Evolutionary conservation across 2,329 filamentous ascomycete genomes (phyloP), one percentile per base, ranked within the genome.

Genomic region (Talaromyces islandicus): DNA sequence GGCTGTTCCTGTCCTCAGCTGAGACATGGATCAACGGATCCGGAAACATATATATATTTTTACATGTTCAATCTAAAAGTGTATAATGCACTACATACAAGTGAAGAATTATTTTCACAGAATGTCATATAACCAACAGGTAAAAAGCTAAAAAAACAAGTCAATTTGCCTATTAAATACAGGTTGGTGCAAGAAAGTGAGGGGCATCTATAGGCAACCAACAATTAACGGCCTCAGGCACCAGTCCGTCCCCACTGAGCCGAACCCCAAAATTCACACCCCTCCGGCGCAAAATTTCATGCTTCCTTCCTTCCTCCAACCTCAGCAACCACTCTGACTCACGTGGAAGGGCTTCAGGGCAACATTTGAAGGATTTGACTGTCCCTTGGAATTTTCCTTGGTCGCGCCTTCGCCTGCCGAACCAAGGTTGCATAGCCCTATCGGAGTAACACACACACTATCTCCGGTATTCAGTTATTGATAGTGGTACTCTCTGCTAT

Each of bases 251-350:
- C 59, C 59, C 59, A 52, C 43, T 19, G 19, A 46, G 43, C 19
- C 59, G 53, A 52, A 9, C 41, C 17, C 59, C 59, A 58, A 61
- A 61, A 61, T 58, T 61, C 59, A 55, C 55, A 52, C 59, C 59
- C 59, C 55, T 58, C 27, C 59, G 48, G 29, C 43, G 29, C 43
- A 7, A 57, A n/a, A 24, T 21, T 48, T 24, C 17, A 24, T 46
- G 48, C 7, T n/a, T 29, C 24, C 19, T 51, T 25, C 14, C 48
- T 29, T 52, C 24, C 9, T 7, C 24, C 7, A 9, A 12, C 25
- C 48, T n/a, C 48, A 29, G 41, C 19, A 24, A 19, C 19, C 43
- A 6, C 43, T 24, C 43, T 46, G 43, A 46, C n/a, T 24, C 43
- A 19, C n/a, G 43, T 46, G 19, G 43, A 46, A n/a, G 19, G 21